A percentile compares a stretch with the other conserved stretches of the same genome.
Conservation (phyloP, 2,329 filamentous ascomycete species). For the Aspergillus unguis region DNA sequence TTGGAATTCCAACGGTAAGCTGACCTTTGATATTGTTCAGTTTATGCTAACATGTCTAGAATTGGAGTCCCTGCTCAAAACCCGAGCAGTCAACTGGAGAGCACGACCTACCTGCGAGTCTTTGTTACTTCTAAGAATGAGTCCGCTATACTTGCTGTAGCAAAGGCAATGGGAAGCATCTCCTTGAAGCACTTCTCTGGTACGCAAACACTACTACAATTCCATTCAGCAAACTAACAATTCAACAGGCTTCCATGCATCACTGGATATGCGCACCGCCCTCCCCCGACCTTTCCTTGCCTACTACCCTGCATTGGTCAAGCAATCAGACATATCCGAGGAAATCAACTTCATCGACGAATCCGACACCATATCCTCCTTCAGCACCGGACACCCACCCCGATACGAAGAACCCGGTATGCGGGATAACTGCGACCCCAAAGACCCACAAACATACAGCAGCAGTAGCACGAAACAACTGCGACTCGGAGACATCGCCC, state of each 20-base stretch:
- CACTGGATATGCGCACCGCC: constrained; percentile 42
- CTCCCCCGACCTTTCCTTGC: constrained; percentile 40
- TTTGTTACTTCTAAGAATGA: constrained; percentile 39
- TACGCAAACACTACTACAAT: too few species aligned
- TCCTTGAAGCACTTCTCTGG: constrained; percentile 49
- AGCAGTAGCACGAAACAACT: constrained; percentile 23
- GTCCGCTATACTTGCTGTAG: constrained; percentile 27
- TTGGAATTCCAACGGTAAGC: constrained; percentile 52
- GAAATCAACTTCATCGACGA: constrained; percentile 22
- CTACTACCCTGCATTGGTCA: constrained; percentile 41
- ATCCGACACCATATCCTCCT: not conserved
- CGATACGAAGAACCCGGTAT: constrained; percentile 9
- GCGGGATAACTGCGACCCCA: constrained; percentile 20
- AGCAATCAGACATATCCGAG: constrained; percentile 28
- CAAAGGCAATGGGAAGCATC: constrained; percentile 29
- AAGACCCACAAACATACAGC: not conserved
- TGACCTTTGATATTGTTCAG: not conserved
- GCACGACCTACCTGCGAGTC: constrained; percentile 48
- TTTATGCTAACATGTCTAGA: too few species aligned
- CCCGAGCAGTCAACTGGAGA: constrained; percentile 9
- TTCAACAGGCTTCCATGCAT: constrained; percentile 38
- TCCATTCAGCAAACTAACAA: not conserved
- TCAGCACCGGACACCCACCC: constrained; percentile 17
- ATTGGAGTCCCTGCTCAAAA: not conserved
- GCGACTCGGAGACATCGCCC: constrained; percentile 43